A percentile compares a stretch with the other conserved stretches of the same genome.
phyloP scores from a whole-genome alignment of 2,329 filamentous ascomycete species.

The Colletotrichum sp. region DNA sequence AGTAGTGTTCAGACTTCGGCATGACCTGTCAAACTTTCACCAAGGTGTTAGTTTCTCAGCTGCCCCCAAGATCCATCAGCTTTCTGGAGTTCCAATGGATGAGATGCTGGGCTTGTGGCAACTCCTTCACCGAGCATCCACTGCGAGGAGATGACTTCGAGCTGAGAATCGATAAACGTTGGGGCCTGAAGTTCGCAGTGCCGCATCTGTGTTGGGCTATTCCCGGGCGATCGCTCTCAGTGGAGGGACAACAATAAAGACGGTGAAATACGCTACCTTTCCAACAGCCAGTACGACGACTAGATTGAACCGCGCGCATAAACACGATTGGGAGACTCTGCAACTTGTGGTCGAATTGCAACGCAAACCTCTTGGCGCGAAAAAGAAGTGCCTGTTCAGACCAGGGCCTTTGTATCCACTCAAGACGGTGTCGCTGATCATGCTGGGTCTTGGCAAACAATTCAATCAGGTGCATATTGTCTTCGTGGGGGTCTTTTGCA shows the following conservation, averaged over 20 bases:
- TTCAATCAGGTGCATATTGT: background rate
- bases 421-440: background rate
- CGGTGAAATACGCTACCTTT: fast-evolving
- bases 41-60: background rate
- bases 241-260: background rate
- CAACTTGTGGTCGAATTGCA: background rate
- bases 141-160: background rate
- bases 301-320: background rate
- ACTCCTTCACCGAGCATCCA: background rate
- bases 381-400: background rate
- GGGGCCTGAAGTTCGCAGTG: background rate
- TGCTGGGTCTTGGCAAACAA: background rate
- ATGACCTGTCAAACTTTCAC: background rate
- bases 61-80: background rate
- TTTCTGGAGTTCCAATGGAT: background rate
- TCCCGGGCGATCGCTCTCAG: background rate
- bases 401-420: background rate
- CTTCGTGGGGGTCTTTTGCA: background rate
- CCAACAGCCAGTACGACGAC: background rate
- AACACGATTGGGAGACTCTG: background rate
- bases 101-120: background rate
- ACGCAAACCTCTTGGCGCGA: background rate
- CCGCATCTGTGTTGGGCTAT: background rate
- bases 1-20: background rate
- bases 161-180: background rate